phyloP scores from a whole-genome alignment of 2,329 filamentous ascomycete species.

The Neofusicoccum ribis region DNA sequence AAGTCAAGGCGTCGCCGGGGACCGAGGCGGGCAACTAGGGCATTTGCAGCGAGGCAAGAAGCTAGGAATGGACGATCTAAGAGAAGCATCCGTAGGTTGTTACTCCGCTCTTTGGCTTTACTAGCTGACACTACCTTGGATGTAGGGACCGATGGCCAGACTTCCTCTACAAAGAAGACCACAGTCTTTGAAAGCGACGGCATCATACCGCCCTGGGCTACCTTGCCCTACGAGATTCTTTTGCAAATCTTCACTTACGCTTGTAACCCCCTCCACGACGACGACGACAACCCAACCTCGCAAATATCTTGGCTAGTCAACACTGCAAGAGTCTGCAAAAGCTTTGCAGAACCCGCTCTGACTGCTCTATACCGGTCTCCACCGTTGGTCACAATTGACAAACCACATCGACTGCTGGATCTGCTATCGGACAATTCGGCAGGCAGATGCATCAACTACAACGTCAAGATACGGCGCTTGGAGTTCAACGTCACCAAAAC shows the following conservation, averaged over 20 bases:
- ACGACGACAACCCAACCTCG: slow-evolving; percentile 44
- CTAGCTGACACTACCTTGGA: slow-evolving; percentile 5
- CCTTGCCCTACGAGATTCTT: slow-evolving; percentile 68
- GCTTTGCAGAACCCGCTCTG: slow-evolving; percentile 71
- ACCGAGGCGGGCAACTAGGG: background rate
- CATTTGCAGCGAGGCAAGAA: background rate
- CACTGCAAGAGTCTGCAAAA: slow-evolving; percentile 60
- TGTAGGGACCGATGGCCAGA: background rate
- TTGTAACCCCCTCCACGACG: slow-evolving; percentile 57
- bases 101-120: background rate
- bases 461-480: slow-evolving; percentile 68
- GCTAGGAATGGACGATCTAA: background rate
- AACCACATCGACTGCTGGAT: slow-evolving; percentile 49
- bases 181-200: slow-evolving; percentile 25
- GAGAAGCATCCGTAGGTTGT: slow-evolving; percentile 1
- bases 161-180: background rate
- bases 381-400: slow-evolving; percentile 57
- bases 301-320: slow-evolving; percentile 64
- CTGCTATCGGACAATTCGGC: slow-evolving; percentile 55
- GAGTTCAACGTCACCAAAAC: slow-evolving; percentile 65
- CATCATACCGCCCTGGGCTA: slow-evolving; percentile 58
- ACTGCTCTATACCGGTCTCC: slow-evolving; percentile 71
- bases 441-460: slow-evolving; percentile 57
- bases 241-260: slow-evolving; percentile 69
- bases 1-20: slow-evolving; percentile 2